Evolutionary conservation across 176 grass and related monocot genomes (phyloP), one percentile per base, ranked within the genome.

Genomic region (Zizania latifolia): DNA sequence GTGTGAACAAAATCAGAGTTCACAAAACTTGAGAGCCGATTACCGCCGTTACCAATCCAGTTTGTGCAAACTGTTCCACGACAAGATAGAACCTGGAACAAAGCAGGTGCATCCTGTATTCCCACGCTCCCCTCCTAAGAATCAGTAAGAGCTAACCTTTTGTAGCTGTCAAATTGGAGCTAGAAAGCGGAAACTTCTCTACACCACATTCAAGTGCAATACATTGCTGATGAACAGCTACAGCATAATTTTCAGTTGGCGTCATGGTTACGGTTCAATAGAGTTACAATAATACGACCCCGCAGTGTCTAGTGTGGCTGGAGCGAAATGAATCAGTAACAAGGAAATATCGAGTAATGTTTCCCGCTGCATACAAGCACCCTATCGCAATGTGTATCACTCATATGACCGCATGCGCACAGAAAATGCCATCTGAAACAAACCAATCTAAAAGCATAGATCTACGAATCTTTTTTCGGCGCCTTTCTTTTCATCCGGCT

Each of bases 401-500:
- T 30, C 66, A 48, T 28, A 46, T 46, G 26, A 30, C 19, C 17
- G 21, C 19, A 51, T 21, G 46, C 46, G 17, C 46, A 51, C 19
- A 51, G 13, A 12, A 70, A 21, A 62, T 16, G 56, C n/a, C 23
- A 26, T 74, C 22, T 30, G 16, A 26, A 44, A 53, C 10, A 59
- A 27, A 48, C 29, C 61, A 77, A 46, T 15, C 62, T 39, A 41
- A 12, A 45, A 6, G 36, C 41, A 31, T 5, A 21, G 6, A 4
- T 37, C 86, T 94, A 92, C 16, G 71, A 76, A 22, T 84, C 80
- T 66, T 99, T 92, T 70, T 92, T 94, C 3, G 61, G 29, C 1
- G 76, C 53, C 79, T 90, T 99, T 24, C 96, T 88, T 82, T 99
- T 99, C 82, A 99, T 95, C 77, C 96, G 79, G 60, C 92, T 99